Base-by-base conservation (phyloP, 805 yeast genomes). In the Pichia manshurica region DNA sequence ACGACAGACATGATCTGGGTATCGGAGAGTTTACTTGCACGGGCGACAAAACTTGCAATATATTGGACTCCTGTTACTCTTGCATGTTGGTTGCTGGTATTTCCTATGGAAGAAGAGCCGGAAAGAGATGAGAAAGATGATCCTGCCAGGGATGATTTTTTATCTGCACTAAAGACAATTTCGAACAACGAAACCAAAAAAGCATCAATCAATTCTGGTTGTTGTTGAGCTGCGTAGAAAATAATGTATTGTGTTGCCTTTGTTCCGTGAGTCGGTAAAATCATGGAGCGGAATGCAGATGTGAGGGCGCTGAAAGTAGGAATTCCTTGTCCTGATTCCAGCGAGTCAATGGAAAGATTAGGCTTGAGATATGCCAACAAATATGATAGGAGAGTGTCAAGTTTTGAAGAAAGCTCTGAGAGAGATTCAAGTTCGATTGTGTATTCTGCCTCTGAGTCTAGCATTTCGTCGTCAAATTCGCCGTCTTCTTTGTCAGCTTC, bases 1-100 rank as follows among this genome's bases (percentile, higher is more conserved):
- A 87, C 78, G 15, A 93, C 90, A 63, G 86, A 86, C 7, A 83
- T 73, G 19, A 93, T 74, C 65, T 91, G 97, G 34, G 78, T 73
- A 45, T 78, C 77, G 1, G 86, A 71, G 25, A 91, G 70, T 37
- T 78, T 77, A 53, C 81, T 79, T 10, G 96, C 96, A 47, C 99
- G 76, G 1, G 98, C 93, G 49, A 91, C 79, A 60, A 82, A 91
- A 2, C 96, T 87, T 1, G 96, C 82, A 47, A 91, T 74, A 62
- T 93, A 91, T 65, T 93, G 98, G 76, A 90, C 77, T 3, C 96
- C 85, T 69, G 90, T 90, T 54, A 88, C 79, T 56, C 95, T 77
- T n/a, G 17, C 17, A 35, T 44, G 42, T 9, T 41, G 12, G 19
- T 39, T 49, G 20, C 46, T 38, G 4, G 16, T 28, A 28, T 20